Conservation (phyloP, 2,329 filamentous ascomycete species). For the Scedosporium aurantiacum region DNA sequence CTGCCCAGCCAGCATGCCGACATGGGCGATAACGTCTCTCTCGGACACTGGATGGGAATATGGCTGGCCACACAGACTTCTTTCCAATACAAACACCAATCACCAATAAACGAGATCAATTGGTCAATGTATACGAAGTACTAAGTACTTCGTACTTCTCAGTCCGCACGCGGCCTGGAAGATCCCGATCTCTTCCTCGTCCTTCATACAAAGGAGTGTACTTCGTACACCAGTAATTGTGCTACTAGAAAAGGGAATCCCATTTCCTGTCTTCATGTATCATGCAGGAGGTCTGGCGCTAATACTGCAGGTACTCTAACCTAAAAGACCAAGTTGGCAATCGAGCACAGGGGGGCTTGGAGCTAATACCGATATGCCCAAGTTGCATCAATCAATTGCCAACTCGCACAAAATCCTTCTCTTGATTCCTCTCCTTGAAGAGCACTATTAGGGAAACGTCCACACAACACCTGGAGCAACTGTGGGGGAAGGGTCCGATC, state of each 20-base stretch:
- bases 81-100: too few species aligned
- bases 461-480: too few species aligned
- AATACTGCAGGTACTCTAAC: conserved; percentile 7
- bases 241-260: background rate
- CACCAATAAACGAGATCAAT: background rate
- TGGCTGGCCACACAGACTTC: too few species aligned
- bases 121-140: background rate
- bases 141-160: too few species aligned
- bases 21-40: too few species aligned
- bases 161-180: background rate
- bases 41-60: too few species aligned
- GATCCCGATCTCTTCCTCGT: background rate
- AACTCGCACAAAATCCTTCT: background rate
- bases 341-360: background rate
- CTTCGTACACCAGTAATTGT: too few species aligned
- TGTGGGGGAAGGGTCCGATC: too few species aligned
- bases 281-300: conserved; percentile 4
- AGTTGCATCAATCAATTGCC: background rate
- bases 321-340: conserved; percentile 3
- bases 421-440: background rate
- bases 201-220: too few species aligned
- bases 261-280: conserved; percentile 1
- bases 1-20: too few species aligned
- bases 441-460: too few species aligned
- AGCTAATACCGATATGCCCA: background rate